Base-by-base conservation (phyloP, 345 rosid genomes). In the Eucalyptus decipiens region DNA sequence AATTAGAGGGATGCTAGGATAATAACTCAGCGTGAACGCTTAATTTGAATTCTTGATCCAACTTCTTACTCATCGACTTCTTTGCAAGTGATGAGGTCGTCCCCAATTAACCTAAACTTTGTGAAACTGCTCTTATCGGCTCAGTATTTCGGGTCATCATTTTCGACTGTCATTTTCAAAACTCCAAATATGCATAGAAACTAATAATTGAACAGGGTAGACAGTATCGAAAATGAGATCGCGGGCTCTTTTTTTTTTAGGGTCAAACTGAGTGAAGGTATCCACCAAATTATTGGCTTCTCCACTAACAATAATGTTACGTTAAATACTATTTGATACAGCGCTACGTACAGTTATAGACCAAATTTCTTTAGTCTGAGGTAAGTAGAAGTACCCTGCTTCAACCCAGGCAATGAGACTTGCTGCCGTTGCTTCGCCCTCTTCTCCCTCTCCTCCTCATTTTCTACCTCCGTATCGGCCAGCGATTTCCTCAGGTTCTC, bases 321-420 rank as follows among this genome's bases (percentile, higher is more conserved):
- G 40, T 37, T 37, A 72, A 21, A 40, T 76, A 21, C 28, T 4
- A 76, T 6, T 18, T 28, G 24, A 18, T 18, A 12, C 60, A 32
- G 8, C 45, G 30, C 97, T 95, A 90, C 94, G 91, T 90, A 95
- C 97, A 37, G 60, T 91, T 88, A 97, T 90, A 98, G 87, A 43
- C 99, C 99, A 23, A 95, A 72, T 92, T 94, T 98, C 94, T 97
- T 98, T 8, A 97, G 99, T 87, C 97, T 93, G 86, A 96, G 90
- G 69, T 94, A 97, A 24, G 99, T 96, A 15, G 94, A 90, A 81
- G 92, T 80, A 34, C 96, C 96, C 88, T 90, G 94, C 43, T 90
- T 92, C 89, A 92, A n/a, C 32, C 98, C 98, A 28, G 97, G 97
- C 90, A 93, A 94, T 10, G 97, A 92, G 26, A 97, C 91, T 89